Percentiles rank a stretch among this genome's conserved stretches.
Conservation (phyloP, 2,329 filamentous ascomycete genomes). For the Clonostachys rhizophaga region DNA sequence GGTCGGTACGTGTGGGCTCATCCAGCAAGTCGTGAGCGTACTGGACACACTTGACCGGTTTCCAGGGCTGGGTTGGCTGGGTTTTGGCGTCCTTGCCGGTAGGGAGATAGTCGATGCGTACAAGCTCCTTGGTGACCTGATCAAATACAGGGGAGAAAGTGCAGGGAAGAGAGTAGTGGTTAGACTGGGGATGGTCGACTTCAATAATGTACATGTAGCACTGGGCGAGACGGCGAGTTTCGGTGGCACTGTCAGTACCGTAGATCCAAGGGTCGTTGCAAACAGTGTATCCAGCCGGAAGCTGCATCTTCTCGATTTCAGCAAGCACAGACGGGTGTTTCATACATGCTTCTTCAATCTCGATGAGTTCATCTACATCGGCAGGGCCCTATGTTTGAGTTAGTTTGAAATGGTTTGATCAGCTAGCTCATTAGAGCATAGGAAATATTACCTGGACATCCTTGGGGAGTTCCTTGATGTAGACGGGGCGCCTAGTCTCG, state of each 20-base stretch:
- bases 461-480: no score
- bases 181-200: slow-evolving; percentile 6
- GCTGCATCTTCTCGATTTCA: slow-evolving; percentile 8
- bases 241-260: neutral
- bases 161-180: slow-evolving; percentile 8
- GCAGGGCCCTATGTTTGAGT: neutral
- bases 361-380: neutral
- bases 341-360: neutral
- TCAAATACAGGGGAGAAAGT: slow-evolving; percentile 9
- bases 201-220: slow-evolving; percentile 9
- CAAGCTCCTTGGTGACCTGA: slow-evolving; percentile 6
- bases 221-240: slow-evolving; percentile 6
- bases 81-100: no score
- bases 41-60: no score
- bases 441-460: no score
- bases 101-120: neutral
- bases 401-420: no score
- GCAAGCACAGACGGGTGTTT: slow-evolving; percentile 6
- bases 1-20: neutral
- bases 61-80: no score
- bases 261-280: neutral
- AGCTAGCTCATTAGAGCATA: no score
- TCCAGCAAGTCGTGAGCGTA: no score
- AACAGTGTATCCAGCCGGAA: slow-evolving; percentile 1
- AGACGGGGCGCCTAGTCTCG: no score